phyloP scores from a whole-genome alignment of 345 rosid species.

The Eucalyptus grandis region DNA sequence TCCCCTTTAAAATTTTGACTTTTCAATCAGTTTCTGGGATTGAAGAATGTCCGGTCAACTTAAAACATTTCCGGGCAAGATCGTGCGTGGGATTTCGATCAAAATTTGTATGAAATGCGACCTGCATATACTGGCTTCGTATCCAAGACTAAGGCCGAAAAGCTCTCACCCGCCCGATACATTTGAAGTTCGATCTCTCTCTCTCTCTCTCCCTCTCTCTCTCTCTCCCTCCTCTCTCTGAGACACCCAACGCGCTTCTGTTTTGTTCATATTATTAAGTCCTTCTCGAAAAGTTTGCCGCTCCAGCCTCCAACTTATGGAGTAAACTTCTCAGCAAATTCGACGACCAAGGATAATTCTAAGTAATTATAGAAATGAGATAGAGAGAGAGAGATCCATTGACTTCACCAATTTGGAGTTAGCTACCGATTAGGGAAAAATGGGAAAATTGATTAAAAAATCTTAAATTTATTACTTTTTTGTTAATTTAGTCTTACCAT shows the following conservation, averaged over 20 bases:
- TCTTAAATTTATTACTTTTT: no score
- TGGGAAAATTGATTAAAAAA: no score
- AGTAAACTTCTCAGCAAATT: no score
- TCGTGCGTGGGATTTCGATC: not conserved
- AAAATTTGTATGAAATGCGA: not conserved
- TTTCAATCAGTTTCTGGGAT: not conserved
- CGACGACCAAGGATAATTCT: no score
- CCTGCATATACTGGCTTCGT: not conserved
- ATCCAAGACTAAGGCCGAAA: not conserved
- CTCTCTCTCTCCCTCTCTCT: not conserved
- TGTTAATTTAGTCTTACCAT: accelerated
- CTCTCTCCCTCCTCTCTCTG: not conserved
- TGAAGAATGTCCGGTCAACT: not conserved
- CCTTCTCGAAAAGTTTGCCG: not conserved
- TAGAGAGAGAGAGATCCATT: not conserved
- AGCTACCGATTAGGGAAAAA: not conserved
- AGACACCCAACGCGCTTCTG: not conserved
- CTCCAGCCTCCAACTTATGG: slow-evolving; percentile 3
- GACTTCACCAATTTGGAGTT: not conserved
- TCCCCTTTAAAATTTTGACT: not conserved
- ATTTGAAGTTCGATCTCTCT: not conserved
- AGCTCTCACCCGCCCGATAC: not conserved
- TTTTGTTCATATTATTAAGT: not conserved
- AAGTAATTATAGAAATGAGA: no score
- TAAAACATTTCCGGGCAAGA: not conserved